Base-by-base conservation (phyloP, 2,329 filamentous ascomycete species). In the Sporothrix curviconia region DNA sequence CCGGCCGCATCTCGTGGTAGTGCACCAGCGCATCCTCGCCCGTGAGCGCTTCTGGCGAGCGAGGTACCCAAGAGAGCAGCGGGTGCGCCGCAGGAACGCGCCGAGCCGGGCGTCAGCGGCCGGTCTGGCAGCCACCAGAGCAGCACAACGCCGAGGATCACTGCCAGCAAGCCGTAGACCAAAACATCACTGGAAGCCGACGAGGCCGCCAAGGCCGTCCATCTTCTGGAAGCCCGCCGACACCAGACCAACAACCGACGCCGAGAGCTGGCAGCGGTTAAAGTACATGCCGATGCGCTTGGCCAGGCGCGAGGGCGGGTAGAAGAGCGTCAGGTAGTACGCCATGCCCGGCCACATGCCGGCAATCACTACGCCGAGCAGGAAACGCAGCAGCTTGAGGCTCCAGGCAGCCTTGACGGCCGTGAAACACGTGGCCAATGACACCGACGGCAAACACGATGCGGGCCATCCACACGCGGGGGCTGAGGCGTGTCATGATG, bases 301-400 rank as follows among this genome's bases (percentile, higher is more conserved):
- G 14, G 89, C 91, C 1, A 87, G 94, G 12, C 89, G 81, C 6
- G 88, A 89, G 0, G 91, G 90, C 7, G 91, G 91, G 67, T 96
- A 96, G 76, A 95, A 96, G 7, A 95, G 78, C 0, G 91, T 95
- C 47, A 96, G 78, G 67, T 95, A 96, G 70, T 94, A 94, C 9
- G 90, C 84, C 91, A 96, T 95, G 51, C 91, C 91, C 0, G 91
- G 91, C 91, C 91, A 96, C 86, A 96, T 91, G 47, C 91, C 91
- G 1, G 91, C 91, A 68, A 92, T 92, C 24, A 95, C 90, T 14
- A 94, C 80, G 49, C 91, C 91, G 7, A 96, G 81, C 11, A 96
- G 78, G 57, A 96, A 86, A 7, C 91, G 85, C 28, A 96, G 79
- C n/a, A 95, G 77, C 81, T 92, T 92, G 65, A 95, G 78, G 66